Conservation (phyloP, 345 rosid species). For the Rhodamnia argentea region DNA sequence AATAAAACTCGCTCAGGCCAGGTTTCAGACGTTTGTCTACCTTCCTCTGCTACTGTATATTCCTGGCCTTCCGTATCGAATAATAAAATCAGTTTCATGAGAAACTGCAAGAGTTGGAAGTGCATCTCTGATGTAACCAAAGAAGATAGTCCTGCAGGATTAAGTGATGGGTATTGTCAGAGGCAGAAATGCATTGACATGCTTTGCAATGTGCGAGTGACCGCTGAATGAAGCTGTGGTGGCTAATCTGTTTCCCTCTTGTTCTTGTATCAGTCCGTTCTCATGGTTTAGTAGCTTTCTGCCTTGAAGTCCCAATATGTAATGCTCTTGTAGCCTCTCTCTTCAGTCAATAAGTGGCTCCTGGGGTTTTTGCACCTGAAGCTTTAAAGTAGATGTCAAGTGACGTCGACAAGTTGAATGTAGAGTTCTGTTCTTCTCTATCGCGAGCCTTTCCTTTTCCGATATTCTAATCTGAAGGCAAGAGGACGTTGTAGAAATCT, state of each 20-base stretch:
- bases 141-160: not conserved
- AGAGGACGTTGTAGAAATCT: not conserved
- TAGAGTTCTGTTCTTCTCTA: not conserved
- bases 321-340: not conserved
- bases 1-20: slow-evolving; percentile 6
- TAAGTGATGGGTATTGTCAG: not conserved
- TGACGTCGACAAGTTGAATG: not conserved
- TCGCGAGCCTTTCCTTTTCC: not conserved
- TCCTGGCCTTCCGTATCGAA: not conserved
- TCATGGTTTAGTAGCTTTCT: not conserved
- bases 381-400: not conserved
- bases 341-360: not conserved
- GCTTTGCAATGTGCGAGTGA: not conserved
- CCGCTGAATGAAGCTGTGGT: not conserved
- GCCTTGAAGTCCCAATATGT: not conserved
- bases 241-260: not conserved
- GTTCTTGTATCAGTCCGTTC: not conserved
- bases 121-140: not conserved
- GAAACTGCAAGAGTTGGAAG: not conserved
- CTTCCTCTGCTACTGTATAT: not conserved
- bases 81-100: slow-evolving; percentile 5
- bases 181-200: not conserved
- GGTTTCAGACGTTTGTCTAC: not conserved
- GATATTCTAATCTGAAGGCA: not conserved
- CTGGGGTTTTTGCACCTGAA: not conserved